Base-by-base conservation (phyloP, 495 filamentous ascomycete genomes). In the Neurospora africana region DNA sequence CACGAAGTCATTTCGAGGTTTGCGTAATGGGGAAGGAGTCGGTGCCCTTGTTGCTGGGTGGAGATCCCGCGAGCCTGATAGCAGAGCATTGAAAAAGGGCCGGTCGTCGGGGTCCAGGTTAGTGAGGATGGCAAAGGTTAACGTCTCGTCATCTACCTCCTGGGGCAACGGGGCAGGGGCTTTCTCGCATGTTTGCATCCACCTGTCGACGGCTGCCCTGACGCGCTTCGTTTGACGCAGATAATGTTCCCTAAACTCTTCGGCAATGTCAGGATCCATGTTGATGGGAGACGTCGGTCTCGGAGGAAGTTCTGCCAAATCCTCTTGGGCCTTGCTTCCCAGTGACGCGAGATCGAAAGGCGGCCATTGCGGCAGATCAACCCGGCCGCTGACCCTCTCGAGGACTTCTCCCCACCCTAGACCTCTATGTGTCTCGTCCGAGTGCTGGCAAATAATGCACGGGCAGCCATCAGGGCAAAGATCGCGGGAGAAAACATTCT, bases 321-420 rank as follows among this genome's bases (percentile, higher is more conserved):
- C 78, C 65, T 87, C 86, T 72, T 76, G 84, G 27, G 80, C 83
- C 76, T 83, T 83, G 43, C 88, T 85, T 11, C 88, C 89, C 1
- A 93, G 82, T 21, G 88, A 87, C 23, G 87, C 86, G 75, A 96
- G 87, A 72, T 90, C 87, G 75, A 97, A 96, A 0, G 93, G 91
- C 27, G 94, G 94, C 94, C 94, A 97, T 53, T 82, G 82, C 4
- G 95, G 95, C 58, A 98, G 84, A 68, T 95, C 91, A 36, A 91
- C 86, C 71, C 94, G 88, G 9, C 94, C 94, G 71, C 93, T 94
- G 7, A 97, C 93, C 74, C 93, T 88, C 81, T 99, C 95, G 33
- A 99, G 84, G 8, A 98, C 92, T 75, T 98, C 96, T 2, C 95
- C 94, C 96, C 96, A 99, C 74, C 93, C 94, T n/a, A 98, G 84